Evolutionary conservation across 2,329 filamentous ascomycete species (phyloP).

Genomic region (Rhinocladiella similis): DNA sequence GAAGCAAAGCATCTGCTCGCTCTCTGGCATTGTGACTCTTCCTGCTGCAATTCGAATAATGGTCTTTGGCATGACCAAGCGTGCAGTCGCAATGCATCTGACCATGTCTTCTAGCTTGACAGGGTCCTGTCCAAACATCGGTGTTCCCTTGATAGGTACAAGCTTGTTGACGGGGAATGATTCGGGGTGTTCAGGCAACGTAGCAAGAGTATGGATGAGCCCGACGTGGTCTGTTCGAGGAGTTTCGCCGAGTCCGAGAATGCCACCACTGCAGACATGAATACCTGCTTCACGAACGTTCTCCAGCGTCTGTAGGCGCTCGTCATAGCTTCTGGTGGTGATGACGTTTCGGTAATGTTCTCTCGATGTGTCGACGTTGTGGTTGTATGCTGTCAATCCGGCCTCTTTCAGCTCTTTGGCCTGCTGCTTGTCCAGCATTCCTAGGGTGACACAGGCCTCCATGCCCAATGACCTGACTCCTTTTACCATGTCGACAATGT

Average conservation of each 20-base stretch:
- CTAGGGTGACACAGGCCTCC: slow-evolving; percentile 90
- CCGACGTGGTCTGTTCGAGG: slow-evolving; percentile 73
- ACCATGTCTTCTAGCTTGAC: slow-evolving; percentile 77
- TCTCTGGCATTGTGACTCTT: slow-evolving; percentile 78
- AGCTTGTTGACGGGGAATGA: slow-evolving; percentile 90
- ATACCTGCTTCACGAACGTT: slow-evolving; percentile 84
- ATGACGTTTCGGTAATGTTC: slow-evolving; percentile 85
- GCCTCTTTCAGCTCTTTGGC: slow-evolving; percentile 80
- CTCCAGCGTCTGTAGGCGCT: slow-evolving; percentile 74
- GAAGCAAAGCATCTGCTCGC: slow-evolving; percentile 87
- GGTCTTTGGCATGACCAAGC: slow-evolving; percentile 78
- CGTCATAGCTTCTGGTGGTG: slow-evolving; percentile 82
- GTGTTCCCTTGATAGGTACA: slow-evolving; percentile 87
- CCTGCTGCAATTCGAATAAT: slow-evolving; percentile 87
- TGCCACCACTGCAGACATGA: slow-evolving; percentile 87
- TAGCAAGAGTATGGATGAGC: slow-evolving; percentile 78
- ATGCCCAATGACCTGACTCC: slow-evolving; percentile 80
- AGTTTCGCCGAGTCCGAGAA: slow-evolving; percentile 79
- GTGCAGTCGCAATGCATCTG: slow-evolving; percentile 79
- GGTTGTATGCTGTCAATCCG: slow-evolving; percentile 88
- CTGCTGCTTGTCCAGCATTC: slow-evolving; percentile 83
- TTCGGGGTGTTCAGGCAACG: slow-evolving; percentile 78
- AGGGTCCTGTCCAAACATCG: slow-evolving; percentile 71
- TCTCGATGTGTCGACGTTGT: slow-evolving; percentile 87
- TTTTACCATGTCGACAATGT: slow-evolving; percentile 82